phyloP scores from a whole-genome alignment of 1,284 basidiomycete species.

The Meira nashicola region DNA sequence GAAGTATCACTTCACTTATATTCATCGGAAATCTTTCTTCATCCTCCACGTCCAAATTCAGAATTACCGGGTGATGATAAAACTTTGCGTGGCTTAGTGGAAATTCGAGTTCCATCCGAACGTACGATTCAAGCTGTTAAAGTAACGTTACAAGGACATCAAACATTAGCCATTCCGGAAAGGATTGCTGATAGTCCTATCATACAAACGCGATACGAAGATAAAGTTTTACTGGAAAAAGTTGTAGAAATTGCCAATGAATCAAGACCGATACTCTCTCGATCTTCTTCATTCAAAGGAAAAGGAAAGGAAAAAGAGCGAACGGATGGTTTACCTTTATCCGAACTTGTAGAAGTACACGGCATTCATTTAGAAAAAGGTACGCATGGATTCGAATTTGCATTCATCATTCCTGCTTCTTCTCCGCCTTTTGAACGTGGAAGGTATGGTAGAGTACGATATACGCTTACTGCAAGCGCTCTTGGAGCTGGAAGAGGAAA shows the following conservation, averaged over 20 bases:
- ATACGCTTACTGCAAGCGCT: constrained; percentile 45
- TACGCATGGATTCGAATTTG: constrained; percentile 49
- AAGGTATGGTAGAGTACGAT: constrained; percentile 45
- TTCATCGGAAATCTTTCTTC: constrained; percentile 45
- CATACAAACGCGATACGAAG: constrained; percentile 37
- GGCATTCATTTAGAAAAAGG: constrained; percentile 42
- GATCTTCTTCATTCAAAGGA: constrained; percentile 14
- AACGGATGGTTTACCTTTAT: neutral
- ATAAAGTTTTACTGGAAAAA: constrained; percentile 46
- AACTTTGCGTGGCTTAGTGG: constrained; percentile 47
- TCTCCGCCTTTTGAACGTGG: constrained; percentile 45
- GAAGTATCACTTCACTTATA: constrained; percentile 46
- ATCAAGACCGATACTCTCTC: constrained; percentile 18
- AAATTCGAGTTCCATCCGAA: constrained; percentile 47
- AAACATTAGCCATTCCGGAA: constrained; percentile 46
- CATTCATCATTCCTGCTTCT: constrained; percentile 49
- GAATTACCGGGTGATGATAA: constrained; percentile 45
- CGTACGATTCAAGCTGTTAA: constrained; percentile 40
- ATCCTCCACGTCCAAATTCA: constrained; percentile 33
- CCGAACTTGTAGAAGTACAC: constrained; percentile 1
- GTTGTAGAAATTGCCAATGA: constrained; percentile 40
- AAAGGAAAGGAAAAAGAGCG: constrained; percentile 26
- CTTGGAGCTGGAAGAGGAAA: constrained; percentile 42
- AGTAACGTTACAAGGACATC: constrained; percentile 38
- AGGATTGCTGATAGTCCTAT: constrained; percentile 8